Evolutionary conservation across 1,284 basidiomycete genomes (phyloP), one percentile per base, ranked within the genome.

Genomic region (Ustilago hordei): DNA sequence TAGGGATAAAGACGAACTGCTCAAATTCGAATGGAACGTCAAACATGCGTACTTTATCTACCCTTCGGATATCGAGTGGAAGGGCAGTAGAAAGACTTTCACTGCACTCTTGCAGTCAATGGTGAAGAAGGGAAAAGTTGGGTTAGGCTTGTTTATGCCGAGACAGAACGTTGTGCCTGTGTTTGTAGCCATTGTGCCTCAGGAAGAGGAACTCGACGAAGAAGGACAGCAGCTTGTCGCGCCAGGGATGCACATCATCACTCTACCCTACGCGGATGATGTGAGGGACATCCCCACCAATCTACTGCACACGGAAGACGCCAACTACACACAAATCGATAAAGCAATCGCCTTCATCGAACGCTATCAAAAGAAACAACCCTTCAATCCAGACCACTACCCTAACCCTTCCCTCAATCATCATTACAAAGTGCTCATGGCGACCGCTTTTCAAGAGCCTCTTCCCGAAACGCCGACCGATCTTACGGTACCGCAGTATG

Each of bases 21-120:
- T 98, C 1, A 87, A 87, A 0, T 92, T 95, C 77, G 92, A 95
- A 85, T 93, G 97, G 84, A 96, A 96, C 78, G 88, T 97, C 81
- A 96, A 95, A 84, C 95, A 97, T 86, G 91, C 94, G 0, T 88
- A 91, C 60, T 99, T 99, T 84, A 91, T 99, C 70, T 95, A 95
- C 85, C 97, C 96, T 0, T 92, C 96, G 79, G 96, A 99, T 85
- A 75, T 95, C 92, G 87, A 90, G 39, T 95, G 92, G 86, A 90
- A 92, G 9, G 97, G 97, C 1, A 95, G 93, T 86, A 96, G 92
- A 69, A 90, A 96, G 52, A 93, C 94, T 0, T 98, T 98, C 87
- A 91, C 90, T 7, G 94, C 96, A 0, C 89, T 99, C 8, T 89
- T 98, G 43, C 90, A 92, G 73, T 92, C 93, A 3, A 93, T 96